Evolutionary conservation across 176 grass and related monocot species (phyloP).

Genomic region (Secale cereale): DNA sequence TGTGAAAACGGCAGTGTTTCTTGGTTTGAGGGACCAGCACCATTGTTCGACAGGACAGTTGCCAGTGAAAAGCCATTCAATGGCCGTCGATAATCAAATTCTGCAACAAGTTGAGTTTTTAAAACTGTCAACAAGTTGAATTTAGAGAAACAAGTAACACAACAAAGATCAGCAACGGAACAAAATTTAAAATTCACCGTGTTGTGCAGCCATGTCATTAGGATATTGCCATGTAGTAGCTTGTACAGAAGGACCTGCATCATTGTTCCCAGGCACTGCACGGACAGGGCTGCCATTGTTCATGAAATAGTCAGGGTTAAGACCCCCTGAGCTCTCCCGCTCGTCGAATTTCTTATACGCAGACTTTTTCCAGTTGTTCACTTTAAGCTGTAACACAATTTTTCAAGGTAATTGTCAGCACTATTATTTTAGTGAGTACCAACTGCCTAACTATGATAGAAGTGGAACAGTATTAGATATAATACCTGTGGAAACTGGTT

Average conservation of each 20-base stretch:
- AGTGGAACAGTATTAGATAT: not conserved
- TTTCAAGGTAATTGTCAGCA: not conserved
- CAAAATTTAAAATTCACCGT: not conserved
- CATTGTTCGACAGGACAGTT: not conserved
- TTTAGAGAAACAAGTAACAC: not conserved
- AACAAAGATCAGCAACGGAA: too few relatives aligned
- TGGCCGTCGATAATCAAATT: not conserved
- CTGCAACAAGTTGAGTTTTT: not conserved
- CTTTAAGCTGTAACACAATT: not conserved
- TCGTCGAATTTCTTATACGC: not conserved
- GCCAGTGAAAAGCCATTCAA: not conserved
- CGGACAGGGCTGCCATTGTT: not conserved
- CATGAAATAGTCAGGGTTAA: not conserved
- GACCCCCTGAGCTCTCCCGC: not conserved
- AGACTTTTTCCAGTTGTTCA: not conserved
- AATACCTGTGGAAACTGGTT: not conserved
- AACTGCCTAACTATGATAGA: not conserved
- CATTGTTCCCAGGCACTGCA: not conserved
- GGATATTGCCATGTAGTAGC: not conserved
- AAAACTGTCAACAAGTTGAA: not conserved
- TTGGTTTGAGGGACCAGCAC: not conserved
- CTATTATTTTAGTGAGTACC: not conserved
- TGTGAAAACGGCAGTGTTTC: not conserved
- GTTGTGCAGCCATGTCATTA: not conserved
- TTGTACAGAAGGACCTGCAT: not conserved